Base-by-base conservation (phyloP, 176 grass and related monocot species). In the Thalia dealbata region DNA sequence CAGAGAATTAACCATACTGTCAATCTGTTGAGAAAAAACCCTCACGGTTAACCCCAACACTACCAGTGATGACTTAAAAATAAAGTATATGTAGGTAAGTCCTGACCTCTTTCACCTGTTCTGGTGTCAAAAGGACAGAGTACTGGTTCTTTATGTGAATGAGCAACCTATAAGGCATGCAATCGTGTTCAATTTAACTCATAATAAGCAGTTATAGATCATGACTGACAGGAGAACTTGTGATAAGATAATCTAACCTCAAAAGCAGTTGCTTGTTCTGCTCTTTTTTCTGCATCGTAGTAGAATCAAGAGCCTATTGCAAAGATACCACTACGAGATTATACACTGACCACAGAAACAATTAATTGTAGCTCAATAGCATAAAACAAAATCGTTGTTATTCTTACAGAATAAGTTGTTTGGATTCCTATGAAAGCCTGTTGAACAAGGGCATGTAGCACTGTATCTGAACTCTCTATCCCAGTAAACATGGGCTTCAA, bases 391-490 rank as follows among this genome's bases (percentile, higher is more conserved):
- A 29, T 10, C 15, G 30, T 32, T 14, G 43, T 70, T 59, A 14
- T 69, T 74, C 80, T 86, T 91, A 96, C 91, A 62, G 83, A 84
- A 72, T 84, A 78, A 64, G 87, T 79, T 52, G 82, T 89, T 51
- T 91, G 82, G 51, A 96, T 87, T 65, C 26, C 48, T 26, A 54
- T 52, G 27, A 72, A 26, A 6, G 95, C 95, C 78, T 87, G 88
- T 15, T 93, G 95, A 54, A 99, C 82, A 22, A 99, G 77, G 26
- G 87, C 81, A 26, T 88, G 83, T 38, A 93, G 83, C 58, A 99
- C 79, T 25, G 83, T 83, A 80, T 93, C 81, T 25, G 89, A 86
- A 58, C 90, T 88, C 75, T 85, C 87, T 0, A 74, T 81, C 44
- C 76, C 85, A 8, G 81, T 78, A 52, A 54, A 72, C 70, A 72